Evolutionary conservation across 78 protist genomes (phyloP), one percentile per base, ranked within the genome.

Genomic region (Speleostelium caveatum): DNA sequence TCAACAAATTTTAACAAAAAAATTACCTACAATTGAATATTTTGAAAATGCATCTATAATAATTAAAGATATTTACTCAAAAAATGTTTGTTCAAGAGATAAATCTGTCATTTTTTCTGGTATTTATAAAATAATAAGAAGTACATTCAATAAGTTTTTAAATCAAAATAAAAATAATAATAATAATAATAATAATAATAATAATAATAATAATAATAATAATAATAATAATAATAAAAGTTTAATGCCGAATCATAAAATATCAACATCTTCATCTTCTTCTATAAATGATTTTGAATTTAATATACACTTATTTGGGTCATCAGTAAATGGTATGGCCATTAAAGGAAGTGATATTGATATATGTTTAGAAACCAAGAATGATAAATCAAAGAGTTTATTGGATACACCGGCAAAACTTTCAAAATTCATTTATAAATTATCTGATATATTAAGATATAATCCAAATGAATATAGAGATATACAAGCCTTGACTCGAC

Each of bases 181-280:
- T n/a, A 66, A n/a, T 66, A 66, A 66, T 33, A 66, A 4, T 39
- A 66, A 39, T 66, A 66, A 24, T 1, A 39, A 66, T 66, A 66
- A 1, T 4, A 39, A 41, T 38, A 66, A 39, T 38, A 65, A 38
- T 38, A 65, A 24, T 66, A 66, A 39, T 66, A 38, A 21, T 39
- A 65, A 38, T 38, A 38, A 65, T 39, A 33, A 65, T 39, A 12
- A 16, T 16, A 12, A 49, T 49, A 12, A 49, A 49, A 49, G 55
- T 49, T n/a, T n/a, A n/a, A n/a, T n/a, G n/a, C n/a, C n/a, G n/a
- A n/a, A n/a, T n/a, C n/a, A n/a, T n/a, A n/a, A n/a, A n/a, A n/a
- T n/a, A n/a, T n/a, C n/a, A n/a, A n/a, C n/a, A n/a, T n/a, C n/a
- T n/a, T n/a, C n/a, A n/a, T n/a, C n/a, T n/a, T n/a, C n/a, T n/a